phyloP scores from a whole-genome alignment of 176 grass and related monocot species.

The Rhynchospora tenuis region DNA sequence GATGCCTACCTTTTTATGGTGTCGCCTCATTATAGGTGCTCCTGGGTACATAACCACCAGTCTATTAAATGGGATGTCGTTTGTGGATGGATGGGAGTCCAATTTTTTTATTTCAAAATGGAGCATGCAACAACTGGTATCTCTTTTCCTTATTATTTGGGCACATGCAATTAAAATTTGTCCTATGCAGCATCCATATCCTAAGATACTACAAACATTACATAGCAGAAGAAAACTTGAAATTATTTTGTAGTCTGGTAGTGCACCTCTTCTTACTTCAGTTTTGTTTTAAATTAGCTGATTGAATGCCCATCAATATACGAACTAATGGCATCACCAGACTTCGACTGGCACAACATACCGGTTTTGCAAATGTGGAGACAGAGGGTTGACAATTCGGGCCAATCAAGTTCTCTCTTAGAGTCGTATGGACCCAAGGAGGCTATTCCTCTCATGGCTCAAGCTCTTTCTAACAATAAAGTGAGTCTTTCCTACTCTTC shows the following conservation, averaged over 20 bases:
- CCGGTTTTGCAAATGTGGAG: slow-evolving; percentile 88
- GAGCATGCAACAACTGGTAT: slow-evolving; percentile 99
- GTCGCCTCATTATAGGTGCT: slow-evolving; percentile 43
- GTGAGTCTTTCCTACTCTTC: slow-evolving; percentile 25
- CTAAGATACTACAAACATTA: not conserved
- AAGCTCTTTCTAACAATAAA: slow-evolving; percentile 80
- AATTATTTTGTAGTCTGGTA: slow-evolving; percentile 4
- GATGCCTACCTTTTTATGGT: not conserved
- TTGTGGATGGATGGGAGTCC: slow-evolving; percentile 85
- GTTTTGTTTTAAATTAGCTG: slow-evolving; percentile 42
- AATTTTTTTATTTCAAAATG: slow-evolving; percentile 96
- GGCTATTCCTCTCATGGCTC: slow-evolving; percentile 59
- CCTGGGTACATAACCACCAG: slow-evolving; percentile 89
- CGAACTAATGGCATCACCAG: slow-evolving; percentile 64
- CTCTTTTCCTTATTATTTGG: slow-evolving; percentile 9
- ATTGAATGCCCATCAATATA: slow-evolving; percentile 98
- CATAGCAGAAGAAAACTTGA: not conserved
- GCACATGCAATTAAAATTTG: not conserved
- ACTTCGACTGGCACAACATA: slow-evolving; percentile 57
- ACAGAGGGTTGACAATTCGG: slow-evolving; percentile 40
- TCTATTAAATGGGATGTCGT: slow-evolving; percentile 93
- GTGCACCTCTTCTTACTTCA: not conserved
- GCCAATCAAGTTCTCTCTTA: slow-evolving; percentile 43
- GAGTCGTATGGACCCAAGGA: slow-evolving; percentile 79
- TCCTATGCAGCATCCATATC: not conserved